Conservation (phyloP, 129 eudicot species). For the Pittosporum tobira region DNA sequence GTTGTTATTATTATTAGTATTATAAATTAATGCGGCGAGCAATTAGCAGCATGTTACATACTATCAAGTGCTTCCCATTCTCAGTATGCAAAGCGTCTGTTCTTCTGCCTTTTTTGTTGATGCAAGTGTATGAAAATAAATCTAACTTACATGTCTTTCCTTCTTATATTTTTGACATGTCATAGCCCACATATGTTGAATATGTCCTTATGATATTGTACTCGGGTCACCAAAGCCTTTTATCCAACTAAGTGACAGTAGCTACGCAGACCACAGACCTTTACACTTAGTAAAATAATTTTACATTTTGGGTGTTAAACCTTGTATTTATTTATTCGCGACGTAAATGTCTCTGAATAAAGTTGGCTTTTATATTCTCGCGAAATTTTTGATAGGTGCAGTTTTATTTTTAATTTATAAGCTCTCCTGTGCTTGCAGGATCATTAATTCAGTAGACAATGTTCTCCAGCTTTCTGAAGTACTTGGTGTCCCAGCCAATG, state of each 20-base stretch:
- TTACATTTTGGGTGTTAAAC: too few relatives aligned
- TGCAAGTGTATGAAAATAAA: neutral
- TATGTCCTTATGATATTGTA: neutral
- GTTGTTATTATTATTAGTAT: constrained; percentile 16
- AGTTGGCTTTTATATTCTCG: neutral
- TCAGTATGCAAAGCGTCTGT: neutral
- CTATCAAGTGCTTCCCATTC: neutral
- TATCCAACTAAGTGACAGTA: neutral
- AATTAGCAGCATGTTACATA: neutral
- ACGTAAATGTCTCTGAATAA: too few relatives aligned
- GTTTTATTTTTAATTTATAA: neutral
- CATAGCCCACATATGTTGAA: neutral
- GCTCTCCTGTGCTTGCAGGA: constrained; percentile 44
- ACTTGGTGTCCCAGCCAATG: constrained; percentile 44
- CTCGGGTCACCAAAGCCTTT: neutral
- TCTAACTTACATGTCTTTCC: neutral
- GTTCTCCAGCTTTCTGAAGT: constrained; percentile 57
- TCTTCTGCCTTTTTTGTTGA: neutral
- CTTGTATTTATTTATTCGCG: too few relatives aligned
- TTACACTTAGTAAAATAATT: too few relatives aligned
- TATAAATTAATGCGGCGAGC: neutral
- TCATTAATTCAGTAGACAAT: constrained; percentile 46
- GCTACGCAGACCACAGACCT: too few relatives aligned
- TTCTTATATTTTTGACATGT: neutral
- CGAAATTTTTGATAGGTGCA: neutral